These are phyloP conservation scores for Pestalotiopsis sp. DNA, from an alignment of 2,329 filamentous ascomycete species.

Conservation along the genomic window DNA sequence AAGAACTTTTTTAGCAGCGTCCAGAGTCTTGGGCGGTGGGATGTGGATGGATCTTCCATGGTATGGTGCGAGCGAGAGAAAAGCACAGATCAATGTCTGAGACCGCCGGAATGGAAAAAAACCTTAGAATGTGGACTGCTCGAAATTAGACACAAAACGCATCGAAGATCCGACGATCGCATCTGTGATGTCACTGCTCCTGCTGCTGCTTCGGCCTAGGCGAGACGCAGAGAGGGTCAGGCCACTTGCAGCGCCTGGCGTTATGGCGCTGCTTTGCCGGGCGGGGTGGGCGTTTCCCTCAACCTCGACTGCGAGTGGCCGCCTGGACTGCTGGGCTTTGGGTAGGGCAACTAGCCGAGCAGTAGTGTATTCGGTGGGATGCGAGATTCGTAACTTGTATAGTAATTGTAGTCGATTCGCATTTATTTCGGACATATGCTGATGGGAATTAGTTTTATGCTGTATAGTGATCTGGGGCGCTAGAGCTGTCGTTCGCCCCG, in stretches of 20 bases:
- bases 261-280: too few species aligned
- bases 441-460: neutral
- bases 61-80: neutral
- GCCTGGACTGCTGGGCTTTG: too few species aligned
- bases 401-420: neutral
- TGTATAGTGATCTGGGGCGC: neutral
- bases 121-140: slow-evolving; percentile 6
- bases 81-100: slow-evolving; percentile 7
- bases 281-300: too few species aligned
- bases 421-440: neutral
- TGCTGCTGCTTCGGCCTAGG: neutral
- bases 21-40: slow-evolving; percentile 3
- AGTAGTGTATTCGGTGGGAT: neutral
- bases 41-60: neutral
- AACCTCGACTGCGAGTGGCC: too few species aligned
- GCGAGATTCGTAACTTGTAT: neutral
- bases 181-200: neutral
- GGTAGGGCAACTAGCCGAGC: neutral
- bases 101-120: slow-evolving; percentile 1
- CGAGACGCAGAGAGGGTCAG: neutral
- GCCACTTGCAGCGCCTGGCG: neutral
- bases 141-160: neutral
- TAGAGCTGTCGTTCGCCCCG: neutral
- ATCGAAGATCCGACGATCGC: neutral
- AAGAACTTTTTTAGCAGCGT: neutral